Conservation (phyloP, 2,329 filamentous ascomycete species). For the Hypoxylon sp. region DNA sequence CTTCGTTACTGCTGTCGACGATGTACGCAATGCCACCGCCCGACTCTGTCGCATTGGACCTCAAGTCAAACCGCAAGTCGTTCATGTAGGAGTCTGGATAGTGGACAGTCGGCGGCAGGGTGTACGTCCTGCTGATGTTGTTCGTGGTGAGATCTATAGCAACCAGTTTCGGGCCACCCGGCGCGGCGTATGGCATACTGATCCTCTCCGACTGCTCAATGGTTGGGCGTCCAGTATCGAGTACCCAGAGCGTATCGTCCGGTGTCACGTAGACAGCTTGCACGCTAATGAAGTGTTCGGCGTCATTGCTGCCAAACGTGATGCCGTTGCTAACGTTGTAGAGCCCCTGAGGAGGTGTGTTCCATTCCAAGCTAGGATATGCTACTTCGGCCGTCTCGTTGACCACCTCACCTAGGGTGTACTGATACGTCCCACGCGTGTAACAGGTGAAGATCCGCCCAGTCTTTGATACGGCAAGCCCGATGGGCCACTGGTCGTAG, state of each 20-base stretch:
- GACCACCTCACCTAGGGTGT: constrained; percentile 61
- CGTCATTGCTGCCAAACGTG: constrained; percentile 59
- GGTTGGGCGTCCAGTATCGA: constrained; percentile 60
- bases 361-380: constrained; percentile 58
- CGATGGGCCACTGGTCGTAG: constrained; percentile 61
- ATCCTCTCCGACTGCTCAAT: constrained; percentile 54
- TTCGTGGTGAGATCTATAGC: constrained; percentile 57
- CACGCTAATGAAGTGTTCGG: constrained; percentile 56
- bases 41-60: constrained; percentile 54
- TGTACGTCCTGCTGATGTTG: constrained; percentile 55
- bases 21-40: constrained; percentile 60
- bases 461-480: constrained; percentile 57
- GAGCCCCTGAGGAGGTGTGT: constrained; percentile 47
- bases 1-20: constrained; percentile 60
- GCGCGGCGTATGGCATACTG: constrained; percentile 58
- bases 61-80: constrained; percentile 60
- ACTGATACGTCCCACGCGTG: constrained; percentile 59
- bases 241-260: constrained; percentile 59
- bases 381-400: constrained; percentile 61
- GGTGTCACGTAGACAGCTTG: constrained; percentile 61
- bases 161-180: constrained; percentile 60
- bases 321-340: constrained; percentile 55
- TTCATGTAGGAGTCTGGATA: constrained; percentile 62
- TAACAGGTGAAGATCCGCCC: constrained; percentile 60
- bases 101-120: constrained; percentile 57